A percentile compares a stretch with the other conserved stretches of the same genome.
Conservation (phyloP, 1,284 basidiomycete species). For the Blastosporella zonata region DNA sequence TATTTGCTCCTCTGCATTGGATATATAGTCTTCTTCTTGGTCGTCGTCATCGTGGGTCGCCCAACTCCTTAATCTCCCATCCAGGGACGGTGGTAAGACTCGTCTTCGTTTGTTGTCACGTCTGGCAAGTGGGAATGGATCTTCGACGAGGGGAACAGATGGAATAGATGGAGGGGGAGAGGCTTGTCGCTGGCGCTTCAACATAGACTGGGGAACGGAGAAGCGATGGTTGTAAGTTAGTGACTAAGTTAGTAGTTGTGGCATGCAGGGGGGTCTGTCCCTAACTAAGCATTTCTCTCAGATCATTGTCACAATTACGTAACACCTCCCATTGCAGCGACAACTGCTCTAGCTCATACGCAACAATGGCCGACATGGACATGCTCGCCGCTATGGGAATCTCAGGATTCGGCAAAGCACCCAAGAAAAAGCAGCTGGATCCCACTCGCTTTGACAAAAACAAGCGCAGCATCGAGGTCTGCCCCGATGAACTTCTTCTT, state of each 20-base stretch:
- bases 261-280: conserved; percentile 1
- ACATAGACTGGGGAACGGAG: conserved; percentile 45
- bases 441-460: conserved; percentile 72
- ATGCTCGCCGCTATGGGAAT: conserved; percentile 80
- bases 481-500: conserved; percentile 6
- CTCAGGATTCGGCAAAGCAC: conserved; percentile 71
- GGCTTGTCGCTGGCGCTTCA: conserved; percentile 61
- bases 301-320: conserved; percentile 9
- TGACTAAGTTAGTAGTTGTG: conserved; percentile 3
- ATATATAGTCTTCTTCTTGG: conserved; percentile 31
- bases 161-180: conserved; percentile 47
- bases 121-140: conserved; percentile 25
- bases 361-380: conserved; percentile 58
- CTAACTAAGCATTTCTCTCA: conserved; percentile 4
- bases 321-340: background rate
- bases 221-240: background rate
- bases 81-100: conserved; percentile 42
- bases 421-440: conserved; percentile 64
- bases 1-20: conserved; percentile 31
- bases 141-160: conserved; percentile 31
- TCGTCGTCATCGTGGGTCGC: conserved; percentile 23
- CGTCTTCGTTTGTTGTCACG: conserved; percentile 47
- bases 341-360: conserved; percentile 4
- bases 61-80: conserved; percentile 44
- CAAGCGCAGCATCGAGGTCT: conserved; percentile 51